Conservation (phyloP, 768 basidiomycete species). For the Stropharia rugosoannulata region DNA sequence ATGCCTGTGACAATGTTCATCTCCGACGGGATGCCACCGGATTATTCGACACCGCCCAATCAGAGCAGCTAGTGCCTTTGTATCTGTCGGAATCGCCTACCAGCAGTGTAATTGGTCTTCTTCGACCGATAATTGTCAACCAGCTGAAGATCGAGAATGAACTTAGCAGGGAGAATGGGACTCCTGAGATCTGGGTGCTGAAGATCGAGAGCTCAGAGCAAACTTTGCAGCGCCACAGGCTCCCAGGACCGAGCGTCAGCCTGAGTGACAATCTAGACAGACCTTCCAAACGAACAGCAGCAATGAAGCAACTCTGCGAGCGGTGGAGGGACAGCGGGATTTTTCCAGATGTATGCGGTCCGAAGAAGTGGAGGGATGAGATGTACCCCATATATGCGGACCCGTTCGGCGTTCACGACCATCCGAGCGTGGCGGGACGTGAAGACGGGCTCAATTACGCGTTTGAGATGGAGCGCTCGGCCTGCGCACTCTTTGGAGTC, state of each 20-base stretch:
- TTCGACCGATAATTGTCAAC: slow-evolving; percentile 56
- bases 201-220: slow-evolving; percentile 26
- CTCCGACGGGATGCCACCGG: slow-evolving; percentile 24
- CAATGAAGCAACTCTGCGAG: slow-evolving; percentile 67
- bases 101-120: slow-evolving; percentile 60
- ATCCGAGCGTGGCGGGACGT: slow-evolving; percentile 34
- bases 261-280: slow-evolving; percentile 54
- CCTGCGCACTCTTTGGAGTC: slow-evolving; percentile 86
- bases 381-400: slow-evolving; percentile 74
- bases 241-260: slow-evolving; percentile 39
- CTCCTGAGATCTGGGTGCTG: slow-evolving; percentile 42
- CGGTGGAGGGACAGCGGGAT: slow-evolving; percentile 70
- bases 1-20: slow-evolving; percentile 71
- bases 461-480: slow-evolving; percentile 89
- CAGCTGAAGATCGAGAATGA: slow-evolving; percentile 53
- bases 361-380: slow-evolving; percentile 84
- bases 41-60: slow-evolving; percentile 24
- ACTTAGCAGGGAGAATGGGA: slow-evolving; percentile 21
- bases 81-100: slow-evolving; percentile 47
- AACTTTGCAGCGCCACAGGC: slow-evolving; percentile 22
- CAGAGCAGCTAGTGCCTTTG: slow-evolving; percentile 54
- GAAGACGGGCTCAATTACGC: slow-evolving; percentile 55
- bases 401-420: slow-evolving; percentile 61
- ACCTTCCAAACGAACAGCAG: slow-evolving; percentile 55
- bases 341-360: slow-evolving; percentile 67